Base-by-base conservation (phyloP, 805 yeast genomes). In the Torulaspora quercuum region DNA sequence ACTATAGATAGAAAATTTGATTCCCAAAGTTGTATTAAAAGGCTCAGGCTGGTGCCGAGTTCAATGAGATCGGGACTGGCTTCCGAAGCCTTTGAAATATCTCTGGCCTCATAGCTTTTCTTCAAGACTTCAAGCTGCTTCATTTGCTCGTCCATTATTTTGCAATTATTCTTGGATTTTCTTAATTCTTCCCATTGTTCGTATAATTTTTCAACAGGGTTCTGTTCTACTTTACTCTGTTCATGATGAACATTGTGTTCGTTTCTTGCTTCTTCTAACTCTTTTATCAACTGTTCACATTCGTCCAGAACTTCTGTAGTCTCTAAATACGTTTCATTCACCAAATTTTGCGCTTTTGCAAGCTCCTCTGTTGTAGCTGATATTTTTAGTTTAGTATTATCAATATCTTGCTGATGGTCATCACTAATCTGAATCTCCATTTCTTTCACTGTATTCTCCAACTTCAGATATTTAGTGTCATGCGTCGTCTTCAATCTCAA, bases 321-420 rank as follows among this genome's bases (percentile, higher is more conserved):
- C 9, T 48, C 52, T 14, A 56, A 31, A 36, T 50, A 49, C 6
- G 44, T 18, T 23, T 51, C 54, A 23, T 54, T 57, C 4, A 54
- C 41, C 4, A 29, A 39, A 28, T 51, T 48, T 27, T 54, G 52
- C 10, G 48, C 44, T 16, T 45, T 42, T 3, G 47, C 45, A 8
- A 53, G 21, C 4, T 43, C 42, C 8, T 45, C 43, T 16, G 53
- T 44, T 10, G 44, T 37, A 6, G 35, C 25, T 0, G 28, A 22
- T 2, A 59, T 50, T 8, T 48, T 41, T 1, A 16, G 24, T 25
- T 53, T 52, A 10, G 50, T 38, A 5, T 39, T 38, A 10, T 47
- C 47, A 6, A 59, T 52, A 25, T 52, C 52, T 6, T 39, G 25
- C 13, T 46, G 39, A 16, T 48, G 46, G 5, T 36, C 39, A n/a